Base-by-base conservation (phyloP, 2,329 filamentous ascomycete genomes). In the Apiospora phragmitis region DNA sequence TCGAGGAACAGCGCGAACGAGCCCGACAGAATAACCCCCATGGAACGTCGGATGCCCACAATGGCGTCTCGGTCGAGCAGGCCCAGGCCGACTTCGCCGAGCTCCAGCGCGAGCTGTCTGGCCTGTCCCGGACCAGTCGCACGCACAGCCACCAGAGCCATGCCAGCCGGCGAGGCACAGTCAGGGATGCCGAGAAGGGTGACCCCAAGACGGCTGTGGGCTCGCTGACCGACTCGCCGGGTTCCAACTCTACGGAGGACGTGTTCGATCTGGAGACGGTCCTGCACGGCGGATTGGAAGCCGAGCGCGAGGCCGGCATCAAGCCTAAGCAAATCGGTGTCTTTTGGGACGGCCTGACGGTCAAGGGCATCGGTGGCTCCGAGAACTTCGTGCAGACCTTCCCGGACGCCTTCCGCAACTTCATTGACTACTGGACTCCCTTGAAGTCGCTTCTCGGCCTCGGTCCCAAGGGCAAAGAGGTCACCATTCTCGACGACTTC, bases 241-340 rank as follows among this genome's bases (percentile, higher is more conserved):
- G 81, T 3, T 84, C 84, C 0, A 84, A 86, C 62, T 83, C 83
- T 1, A 85, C 84, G 2, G 84, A 84, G 2, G 89, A 89, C 70
- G 84, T 86, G 12, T 97, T 96, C 80, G 91, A 97, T 78, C 85
- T 97, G 47, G 93, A 97, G 79, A 82, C 85, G 11, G 90, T 91
- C 4, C 83, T 97, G 72, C 89, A 93, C 62, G 93, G 93, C 3
- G 90, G 90, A 70, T 86, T 92, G 70, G 88, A 87, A 65, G 91
- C 93, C 11, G 92, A 94, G 77, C 87, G 88, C 72, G 90, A 92
- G 72, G 92, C 93, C 7, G 94, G 94, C 0, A 97, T 97, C 80
- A 91, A 90, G 72, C 86, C 90, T 6, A 97, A 97, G 84, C 90
- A 92, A 75, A 92, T 94, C 71, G 92, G 93, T 41, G 92, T 94